Percentiles rank a stretch among this genome's conserved stretches.
These are phyloP conservation scores for Penicillium malachiteum DNA, from an alignment of 495 filamentous ascomycete genomes.

Conservation along the genomic window DNA sequence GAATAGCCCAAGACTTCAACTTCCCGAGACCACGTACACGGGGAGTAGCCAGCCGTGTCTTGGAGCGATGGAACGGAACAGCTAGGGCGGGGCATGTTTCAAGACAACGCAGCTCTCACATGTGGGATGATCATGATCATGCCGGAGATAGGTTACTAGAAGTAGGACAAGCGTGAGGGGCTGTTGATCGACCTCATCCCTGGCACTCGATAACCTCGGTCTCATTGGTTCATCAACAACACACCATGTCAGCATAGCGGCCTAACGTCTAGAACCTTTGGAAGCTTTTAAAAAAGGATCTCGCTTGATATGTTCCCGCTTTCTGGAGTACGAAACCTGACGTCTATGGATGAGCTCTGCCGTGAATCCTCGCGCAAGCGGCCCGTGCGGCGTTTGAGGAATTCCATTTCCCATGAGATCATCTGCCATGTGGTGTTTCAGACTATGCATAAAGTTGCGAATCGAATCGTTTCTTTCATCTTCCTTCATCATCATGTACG, in stretches of 20 bases:
- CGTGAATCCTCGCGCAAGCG: neutral
- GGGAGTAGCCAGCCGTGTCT: neutral
- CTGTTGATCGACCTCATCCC: neutral
- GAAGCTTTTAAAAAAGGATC: neutral
- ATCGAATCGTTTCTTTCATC: neutral
- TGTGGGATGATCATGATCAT: neutral
- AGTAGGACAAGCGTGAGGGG: conserved; percentile 16
- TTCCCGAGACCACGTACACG: neutral
- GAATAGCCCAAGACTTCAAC: no score
- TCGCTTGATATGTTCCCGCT: neutral
- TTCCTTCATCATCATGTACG: neutral
- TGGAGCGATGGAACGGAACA: neutral
- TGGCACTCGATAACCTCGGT: neutral
- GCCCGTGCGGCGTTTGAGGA: conserved; percentile 13
- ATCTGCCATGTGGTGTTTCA: conserved; percentile 27
- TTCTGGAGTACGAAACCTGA: neutral
- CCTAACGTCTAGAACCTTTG: neutral
- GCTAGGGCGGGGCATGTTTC: neutral
- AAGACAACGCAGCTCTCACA: conserved; percentile 1
- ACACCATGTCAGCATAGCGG: neutral
- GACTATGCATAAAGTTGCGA: conserved; percentile 5
- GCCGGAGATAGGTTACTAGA: conserved; percentile 16
- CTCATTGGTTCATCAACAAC: neutral
- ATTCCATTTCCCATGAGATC: neutral
- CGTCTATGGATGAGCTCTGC: neutral